Conservation (phyloP, 345 rosid genomes). For the Alliaria petiolata region DNA sequence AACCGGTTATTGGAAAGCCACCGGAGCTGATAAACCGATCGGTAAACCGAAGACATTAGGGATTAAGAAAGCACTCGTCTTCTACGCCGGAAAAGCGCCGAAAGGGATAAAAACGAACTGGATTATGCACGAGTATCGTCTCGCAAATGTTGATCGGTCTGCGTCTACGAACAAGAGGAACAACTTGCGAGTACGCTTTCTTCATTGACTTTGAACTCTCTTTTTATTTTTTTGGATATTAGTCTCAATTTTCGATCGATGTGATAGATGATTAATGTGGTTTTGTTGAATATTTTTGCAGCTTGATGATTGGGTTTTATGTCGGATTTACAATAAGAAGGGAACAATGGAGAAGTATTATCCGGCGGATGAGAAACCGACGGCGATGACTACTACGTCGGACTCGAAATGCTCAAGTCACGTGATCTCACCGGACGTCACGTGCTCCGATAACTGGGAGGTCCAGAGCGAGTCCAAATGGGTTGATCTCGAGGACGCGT, state of each 20-base stretch:
- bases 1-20: conserved; percentile 87
- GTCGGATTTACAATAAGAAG: conserved; percentile 85
- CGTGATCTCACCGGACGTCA: conserved; percentile 52
- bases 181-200: conserved; percentile 52
- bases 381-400: conserved; percentile 17
- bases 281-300: conserved; percentile 29
- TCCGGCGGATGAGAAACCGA: conserved; percentile 21
- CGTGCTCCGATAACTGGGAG: conserved; percentile 45
- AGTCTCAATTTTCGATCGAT: too few relatives aligned
- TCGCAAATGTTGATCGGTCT: conserved; percentile 76
- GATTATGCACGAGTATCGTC: conserved; percentile 98
- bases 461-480: conserved; percentile 54
- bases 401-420: conserved; percentile 69
- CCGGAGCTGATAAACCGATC: conserved; percentile 90
- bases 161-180: conserved; percentile 43
- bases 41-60: conserved; percentile 75
- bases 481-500: conserved; percentile 27
- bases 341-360: conserved; percentile 58
- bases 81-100: conserved; percentile 87
- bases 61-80: conserved; percentile 84
- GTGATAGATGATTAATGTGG: too few relatives aligned
- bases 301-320: conserved; percentile 89
- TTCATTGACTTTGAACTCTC: too few relatives aligned
- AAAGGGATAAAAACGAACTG: conserved; percentile 82
- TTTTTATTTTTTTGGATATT: not conserved